Percentiles rank a stretch among this genome's conserved stretches.
phyloP scores from a whole-genome alignment of 2,329 filamentous ascomycete genomes.

The Aspergillus versicolor region DNA sequence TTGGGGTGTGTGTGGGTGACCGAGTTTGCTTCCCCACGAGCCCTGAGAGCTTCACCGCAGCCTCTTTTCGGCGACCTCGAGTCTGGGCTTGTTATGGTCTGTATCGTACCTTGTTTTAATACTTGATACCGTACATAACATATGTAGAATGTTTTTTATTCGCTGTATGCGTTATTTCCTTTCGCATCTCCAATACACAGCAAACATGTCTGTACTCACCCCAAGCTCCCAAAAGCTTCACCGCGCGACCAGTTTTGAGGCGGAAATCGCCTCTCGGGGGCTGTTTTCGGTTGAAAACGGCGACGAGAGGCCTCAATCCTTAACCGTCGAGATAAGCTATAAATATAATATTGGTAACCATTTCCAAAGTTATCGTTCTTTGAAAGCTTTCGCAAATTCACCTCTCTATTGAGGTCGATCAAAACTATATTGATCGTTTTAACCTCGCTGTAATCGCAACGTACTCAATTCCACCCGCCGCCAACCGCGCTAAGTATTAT shows the following conservation, averaged over 20 bases:
- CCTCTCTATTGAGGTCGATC: background rate
- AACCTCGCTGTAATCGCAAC: background rate
- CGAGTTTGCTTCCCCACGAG: slow-evolving; percentile 16
- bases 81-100: slow-evolving; percentile 8
- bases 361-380: background rate
- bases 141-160: background rate
- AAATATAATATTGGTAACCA: slow-evolving; percentile 10
- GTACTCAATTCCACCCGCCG: background rate
- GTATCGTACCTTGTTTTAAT: slow-evolving; percentile 9
- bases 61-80: slow-evolving; percentile 29
- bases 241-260: slow-evolving; percentile 26
- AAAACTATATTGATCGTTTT: slow-evolving; percentile 2
- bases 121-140: background rate
- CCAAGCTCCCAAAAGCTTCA: slow-evolving; percentile 27
- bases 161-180: background rate
- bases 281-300: slow-evolving; percentile 17
- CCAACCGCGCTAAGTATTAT: slow-evolving; percentile 7
- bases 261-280: slow-evolving; percentile 21
- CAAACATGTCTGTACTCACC: background rate
- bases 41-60: slow-evolving; percentile 32
- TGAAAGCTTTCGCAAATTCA: background rate
- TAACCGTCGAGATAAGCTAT: slow-evolving; percentile 2
- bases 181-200: background rate
- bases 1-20: slow-evolving; percentile 11
- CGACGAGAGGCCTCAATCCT: slow-evolving; percentile 6